These are phyloP conservation scores for Boletus mariae DNA, from an alignment of 1,284 basidiomycete genomes.

Conservation along the genomic window DNA sequence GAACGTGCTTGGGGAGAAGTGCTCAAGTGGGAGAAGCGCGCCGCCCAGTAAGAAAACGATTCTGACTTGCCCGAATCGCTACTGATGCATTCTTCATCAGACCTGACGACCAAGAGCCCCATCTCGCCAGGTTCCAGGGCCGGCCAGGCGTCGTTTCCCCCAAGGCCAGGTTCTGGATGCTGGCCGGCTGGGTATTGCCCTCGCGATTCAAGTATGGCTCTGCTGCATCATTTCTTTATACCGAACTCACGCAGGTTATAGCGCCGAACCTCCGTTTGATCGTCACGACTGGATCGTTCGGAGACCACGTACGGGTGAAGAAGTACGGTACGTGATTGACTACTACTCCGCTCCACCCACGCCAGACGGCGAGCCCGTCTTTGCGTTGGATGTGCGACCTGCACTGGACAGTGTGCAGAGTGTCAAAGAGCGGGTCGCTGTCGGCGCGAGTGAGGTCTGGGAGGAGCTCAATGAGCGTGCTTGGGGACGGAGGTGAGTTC, in stretches of 20 bases:
- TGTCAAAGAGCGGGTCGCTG: slow-evolving; percentile 65
- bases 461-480: slow-evolving; percentile 34
- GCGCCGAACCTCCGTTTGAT: slow-evolving; percentile 91
- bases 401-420: slow-evolving; percentile 79
- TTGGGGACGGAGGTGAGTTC: slow-evolving; percentile 23
- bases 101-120: slow-evolving; percentile 46
- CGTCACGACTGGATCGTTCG: slow-evolving; percentile 98
- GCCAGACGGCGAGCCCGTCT: slow-evolving; percentile 84
- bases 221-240: not conserved
- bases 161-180: slow-evolving; percentile 84
- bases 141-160: slow-evolving; percentile 85
- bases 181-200: slow-evolving; percentile 86
- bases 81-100: slow-evolving; percentile 23
- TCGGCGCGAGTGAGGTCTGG: slow-evolving; percentile 74
- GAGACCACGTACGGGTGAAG: slow-evolving; percentile 66
- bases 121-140: slow-evolving; percentile 86
- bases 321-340: slow-evolving; percentile 93
- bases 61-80: not conserved
- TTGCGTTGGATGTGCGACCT: slow-evolving; percentile 88
- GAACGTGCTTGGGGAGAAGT: slow-evolving; percentile 97
- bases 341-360: slow-evolving; percentile 90
- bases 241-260: slow-evolving; percentile 32
- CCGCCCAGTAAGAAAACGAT: slow-evolving; percentile 46
- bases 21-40: slow-evolving; percentile 84
- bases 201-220: slow-evolving; percentile 78